Conservation (phyloP, 2,329 filamentous ascomycete species). For the Cytospora schulzeri region DNA sequence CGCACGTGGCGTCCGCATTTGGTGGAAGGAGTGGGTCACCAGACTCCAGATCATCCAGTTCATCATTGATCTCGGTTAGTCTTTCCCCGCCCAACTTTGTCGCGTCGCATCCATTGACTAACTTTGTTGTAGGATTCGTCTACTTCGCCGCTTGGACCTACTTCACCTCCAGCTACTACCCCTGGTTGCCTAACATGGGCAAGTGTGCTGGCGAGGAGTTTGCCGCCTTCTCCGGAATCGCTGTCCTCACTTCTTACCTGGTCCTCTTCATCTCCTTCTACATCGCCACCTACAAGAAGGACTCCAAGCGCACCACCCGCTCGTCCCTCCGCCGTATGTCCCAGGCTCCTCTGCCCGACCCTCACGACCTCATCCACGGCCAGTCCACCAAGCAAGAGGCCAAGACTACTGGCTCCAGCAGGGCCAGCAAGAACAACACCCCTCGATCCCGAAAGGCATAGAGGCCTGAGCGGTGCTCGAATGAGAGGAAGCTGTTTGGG, state of each 20-base stretch:
- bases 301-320: slow-evolving; percentile 66
- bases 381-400: slow-evolving; percentile 52
- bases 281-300: slow-evolving; percentile 90
- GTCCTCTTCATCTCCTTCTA: slow-evolving; percentile 99
- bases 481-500: background rate
- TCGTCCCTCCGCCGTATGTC: slow-evolving; percentile 71
- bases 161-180: slow-evolving; percentile 90
- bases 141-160: slow-evolving; percentile 99
- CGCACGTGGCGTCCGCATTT: slow-evolving; percentile 90
- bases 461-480: slow-evolving; percentile 26
- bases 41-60: slow-evolving; percentile 97
- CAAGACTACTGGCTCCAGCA: slow-evolving; percentile 57
- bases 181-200: slow-evolving; percentile 79
- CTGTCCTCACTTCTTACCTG: slow-evolving; percentile 90
- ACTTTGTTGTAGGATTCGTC: slow-evolving; percentile 70
- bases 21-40: slow-evolving; percentile 99
- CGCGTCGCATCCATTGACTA: slow-evolving; percentile 4
- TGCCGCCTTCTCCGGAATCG: slow-evolving; percentile 88
- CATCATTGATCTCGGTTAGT: slow-evolving; percentile 89
- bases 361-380: slow-evolving; percentile 71
- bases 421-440: slow-evolving; percentile 61
- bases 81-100: background rate
- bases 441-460: slow-evolving; percentile 74
- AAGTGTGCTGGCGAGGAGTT: slow-evolving; percentile 95
- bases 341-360: slow-evolving; percentile 74